phyloP scores from a whole-genome alignment of 192 early-diverging fungal genomes.

The Martensiomyces pterosporus region DNA sequence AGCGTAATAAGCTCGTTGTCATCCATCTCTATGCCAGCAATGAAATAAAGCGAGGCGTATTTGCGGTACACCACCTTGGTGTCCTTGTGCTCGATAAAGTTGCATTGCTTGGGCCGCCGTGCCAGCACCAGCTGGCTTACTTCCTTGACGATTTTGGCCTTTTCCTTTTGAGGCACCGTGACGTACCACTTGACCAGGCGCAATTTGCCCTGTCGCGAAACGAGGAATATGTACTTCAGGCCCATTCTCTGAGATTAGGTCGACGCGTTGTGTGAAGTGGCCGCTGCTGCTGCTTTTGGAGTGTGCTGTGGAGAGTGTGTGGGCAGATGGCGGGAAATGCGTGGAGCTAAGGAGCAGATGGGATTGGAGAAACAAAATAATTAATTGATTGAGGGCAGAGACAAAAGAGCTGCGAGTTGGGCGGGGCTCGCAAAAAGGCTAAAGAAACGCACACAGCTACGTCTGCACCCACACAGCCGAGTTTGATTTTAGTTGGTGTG shows the following conservation, averaged over 20 bases:
- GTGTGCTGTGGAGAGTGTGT: too few species aligned
- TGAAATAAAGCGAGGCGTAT: conserved; percentile 96
- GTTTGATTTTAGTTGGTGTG: too few species aligned
- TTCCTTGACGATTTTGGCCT: conserved; percentile 90
- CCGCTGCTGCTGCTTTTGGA: too few species aligned
- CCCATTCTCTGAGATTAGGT: too few species aligned
- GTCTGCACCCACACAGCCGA: too few species aligned
- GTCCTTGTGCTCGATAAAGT: conserved; percentile 95
- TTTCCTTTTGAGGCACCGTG: conserved; percentile 81
- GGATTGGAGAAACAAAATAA: not conserved
- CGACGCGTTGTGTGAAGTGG: too few species aligned
- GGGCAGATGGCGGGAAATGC: too few species aligned
- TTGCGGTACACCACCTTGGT: conserved; percentile 78
- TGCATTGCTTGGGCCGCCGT: conserved; percentile 93
- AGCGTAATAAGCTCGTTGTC: conserved; percentile 95
- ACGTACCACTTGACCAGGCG: conserved; percentile 81
- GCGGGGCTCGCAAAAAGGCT: not conserved
- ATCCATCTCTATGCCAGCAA: conserved; percentile 85
- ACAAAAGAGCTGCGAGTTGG: not conserved
- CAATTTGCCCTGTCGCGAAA: conserved; percentile 80
- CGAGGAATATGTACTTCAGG: conserved; percentile 69
- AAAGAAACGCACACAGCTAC: too few species aligned
- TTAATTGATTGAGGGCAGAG: not conserved
- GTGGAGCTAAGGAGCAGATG: not conserved
- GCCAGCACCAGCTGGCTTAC: conserved; percentile 84